Evolutionary conservation across 2,329 filamentous ascomycete genomes (phyloP), one percentile per base, ranked within the genome.

Genomic region (Beauveria caledonica): DNA sequence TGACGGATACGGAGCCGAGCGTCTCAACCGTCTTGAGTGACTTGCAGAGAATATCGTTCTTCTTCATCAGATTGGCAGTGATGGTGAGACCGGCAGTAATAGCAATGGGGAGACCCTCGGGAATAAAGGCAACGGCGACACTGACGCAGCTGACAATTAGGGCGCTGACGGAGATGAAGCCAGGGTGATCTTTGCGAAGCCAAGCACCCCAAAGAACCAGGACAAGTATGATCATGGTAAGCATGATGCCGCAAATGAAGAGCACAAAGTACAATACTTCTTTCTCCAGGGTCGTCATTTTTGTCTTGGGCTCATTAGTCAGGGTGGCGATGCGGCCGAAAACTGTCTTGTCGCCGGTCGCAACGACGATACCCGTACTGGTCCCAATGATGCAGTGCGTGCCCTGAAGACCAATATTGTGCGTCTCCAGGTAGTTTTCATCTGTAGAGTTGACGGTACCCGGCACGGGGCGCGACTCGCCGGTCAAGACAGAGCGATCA

Each of bases 1-100:
- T 86, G 8, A 89, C 82, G 0, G 86, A 88, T 1, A 90, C 87
- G 0, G 85, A 80, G 0, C 88, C 88, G 0, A 91, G 78, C 0
- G 88, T 91, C 72, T 91, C 88, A 0, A 90, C 87, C 0, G 88
- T 91, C 73, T 89, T 89, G 51, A 92, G 77, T 0, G 86, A 89
- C 73, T 92, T 92, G 83, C 88, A 91, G 9, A 92, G 79, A 48
- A 92, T 85, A 68, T 88, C 87, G 71, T 91, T 86, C 73, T 87
- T 86, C 64, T 80, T 80, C 89, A 92, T 91, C 66, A 89, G 80
- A 64, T 87, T 89, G 21, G 89, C 88, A 1, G 84, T 87, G 62
- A 92, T 92, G 0, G 88, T 91, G 64, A 92, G 76, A 19, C 85
- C 87, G 1, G 85, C 83, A 0, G 86, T 87, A 40, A 90, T 74